Evolutionary conservation across 2,329 filamentous ascomycete genomes (phyloP).

Genomic region (Orbilia blumenaviensis): DNA sequence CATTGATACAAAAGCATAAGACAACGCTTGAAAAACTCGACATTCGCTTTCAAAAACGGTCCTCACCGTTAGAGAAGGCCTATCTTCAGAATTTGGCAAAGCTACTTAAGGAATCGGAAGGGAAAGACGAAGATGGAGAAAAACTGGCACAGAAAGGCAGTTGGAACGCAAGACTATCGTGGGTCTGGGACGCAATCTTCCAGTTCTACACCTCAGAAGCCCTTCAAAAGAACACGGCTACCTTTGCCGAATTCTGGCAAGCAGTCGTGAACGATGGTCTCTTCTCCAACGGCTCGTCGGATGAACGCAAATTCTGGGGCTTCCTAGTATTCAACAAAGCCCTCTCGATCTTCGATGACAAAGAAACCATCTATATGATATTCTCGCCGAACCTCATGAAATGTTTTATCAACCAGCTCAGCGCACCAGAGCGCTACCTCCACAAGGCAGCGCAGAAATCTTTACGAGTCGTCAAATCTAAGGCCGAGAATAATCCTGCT

Average conservation of each 20-base stretch:
- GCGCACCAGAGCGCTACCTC: conserved; percentile 78
- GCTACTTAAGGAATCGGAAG: conserved; percentile 41
- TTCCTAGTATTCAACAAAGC: conserved; percentile 86
- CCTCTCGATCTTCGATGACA: conserved; percentile 65
- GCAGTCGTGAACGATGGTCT: conserved; percentile 86
- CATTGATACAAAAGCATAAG: conserved; percentile 65
- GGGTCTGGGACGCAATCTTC: conserved; percentile 48
- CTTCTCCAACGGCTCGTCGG: conserved; percentile 81
- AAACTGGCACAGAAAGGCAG: conserved; percentile 43
- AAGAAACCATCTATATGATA: conserved; percentile 67
- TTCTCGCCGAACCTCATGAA: conserved; percentile 86
- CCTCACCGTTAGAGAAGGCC: conserved; percentile 40
- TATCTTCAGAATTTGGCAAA: conserved; percentile 45
- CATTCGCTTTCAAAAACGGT: conserved; percentile 32
- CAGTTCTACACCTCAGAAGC: conserved; percentile 17
- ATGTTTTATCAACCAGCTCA: conserved; percentile 83
- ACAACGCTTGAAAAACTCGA: conserved; percentile 57
- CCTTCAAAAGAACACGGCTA: conserved; percentile 47
- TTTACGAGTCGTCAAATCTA: conserved; percentile 70
- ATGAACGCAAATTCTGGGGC: conserved; percentile 90
- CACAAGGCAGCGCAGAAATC: conserved; percentile 80
- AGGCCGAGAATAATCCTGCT: conserved; percentile 55
- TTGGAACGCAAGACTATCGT: conserved; percentile 44
- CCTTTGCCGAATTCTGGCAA: conserved; percentile 83
- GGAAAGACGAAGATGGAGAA: conserved; percentile 44